Base-by-base conservation (phyloP, 371 early-diverging fungal genomes). In the Actinomucor elegans region DNA sequence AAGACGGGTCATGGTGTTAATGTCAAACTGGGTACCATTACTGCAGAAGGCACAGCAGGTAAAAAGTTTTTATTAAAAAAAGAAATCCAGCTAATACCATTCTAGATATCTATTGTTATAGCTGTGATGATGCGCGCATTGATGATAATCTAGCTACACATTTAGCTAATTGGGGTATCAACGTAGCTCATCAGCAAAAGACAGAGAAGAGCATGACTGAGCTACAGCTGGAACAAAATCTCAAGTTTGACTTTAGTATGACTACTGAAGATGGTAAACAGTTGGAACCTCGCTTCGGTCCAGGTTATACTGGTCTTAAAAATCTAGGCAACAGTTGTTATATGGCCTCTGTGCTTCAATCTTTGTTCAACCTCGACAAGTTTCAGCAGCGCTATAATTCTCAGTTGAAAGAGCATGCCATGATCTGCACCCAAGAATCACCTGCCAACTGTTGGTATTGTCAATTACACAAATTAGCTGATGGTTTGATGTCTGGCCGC, bases 291-390 rank as follows among this genome's bases (percentile, higher is more conserved):
- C 71, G 90, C 23, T 93, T 87, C 63, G 97, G 97, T 1, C 87
- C 95, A 18, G 94, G 96, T 9, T 87, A 85, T 60, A 97, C 97
- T 15, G 99, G 99, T 2, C 72, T 98, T 20, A 85, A 80, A 52
- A 98, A 98, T 59, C 67, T 98, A 11, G 99, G 99, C 27, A 98
- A 98, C 77, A 91, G 96, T 54, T 98, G 98, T 68, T 98, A 98
- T 73, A 88, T 98, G 90, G 93, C 94, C 4, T 94, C 97, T 0
- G 87, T 96, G 0, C 58, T 95, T 31, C 97, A 97, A 70, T 83
- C 89, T 7, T 72, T 94, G 3, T 93, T 94, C 59, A 77, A 84
- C 38, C 67, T 94, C 9, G 69, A 73, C n/a, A 62, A 77, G 1
- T 93, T 94, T 67, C 76, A 81, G 55, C 75, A 86, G 1, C 65